Percentiles rank a stretch among this genome's conserved stretches.
Conservation (phyloP, 495 filamentous ascomycete species). For the Neurospora sp. region DNA sequence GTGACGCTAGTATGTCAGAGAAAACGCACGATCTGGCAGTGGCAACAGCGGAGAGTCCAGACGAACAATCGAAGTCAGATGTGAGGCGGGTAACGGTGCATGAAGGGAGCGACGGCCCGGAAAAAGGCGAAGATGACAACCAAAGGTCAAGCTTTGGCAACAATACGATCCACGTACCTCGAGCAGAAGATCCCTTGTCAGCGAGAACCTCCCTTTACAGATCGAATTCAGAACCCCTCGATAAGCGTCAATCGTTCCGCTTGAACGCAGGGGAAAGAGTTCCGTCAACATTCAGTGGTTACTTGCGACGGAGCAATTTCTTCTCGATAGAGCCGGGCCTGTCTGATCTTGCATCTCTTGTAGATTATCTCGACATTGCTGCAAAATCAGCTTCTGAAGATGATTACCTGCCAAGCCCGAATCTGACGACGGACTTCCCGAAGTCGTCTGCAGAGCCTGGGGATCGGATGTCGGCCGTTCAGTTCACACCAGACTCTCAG, state of each 20-base stretch:
- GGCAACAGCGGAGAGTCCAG: neutral
- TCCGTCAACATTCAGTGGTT: neutral
- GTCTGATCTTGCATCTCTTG: conserved; percentile 13
- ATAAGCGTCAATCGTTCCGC: neutral
- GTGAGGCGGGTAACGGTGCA: neutral
- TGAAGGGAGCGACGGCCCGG: neutral
- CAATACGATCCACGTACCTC: neutral
- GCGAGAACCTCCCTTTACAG: neutral
- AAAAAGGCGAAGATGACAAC: neutral
- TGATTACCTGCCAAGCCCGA: neutral
- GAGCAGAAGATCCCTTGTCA: neutral
- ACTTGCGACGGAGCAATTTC: conserved; percentile 5
- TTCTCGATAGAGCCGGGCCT: conserved; percentile 17
- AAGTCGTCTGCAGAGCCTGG: neutral
- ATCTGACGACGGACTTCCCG: neutral
- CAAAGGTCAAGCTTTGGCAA: neutral
- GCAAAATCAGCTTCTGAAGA: neutral
- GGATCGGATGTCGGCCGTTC: neutral
- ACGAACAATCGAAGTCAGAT: neutral
- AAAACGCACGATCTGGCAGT: neutral
- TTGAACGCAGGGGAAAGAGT: conserved; percentile 1
- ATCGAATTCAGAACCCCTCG: neutral
- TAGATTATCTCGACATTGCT: conserved; percentile 8
- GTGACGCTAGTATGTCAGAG: neutral
- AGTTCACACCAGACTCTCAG: neutral